Evolutionary conservation across 768 basidiomycete genomes (phyloP).

Genomic region (Termitomyces sp.): DNA sequence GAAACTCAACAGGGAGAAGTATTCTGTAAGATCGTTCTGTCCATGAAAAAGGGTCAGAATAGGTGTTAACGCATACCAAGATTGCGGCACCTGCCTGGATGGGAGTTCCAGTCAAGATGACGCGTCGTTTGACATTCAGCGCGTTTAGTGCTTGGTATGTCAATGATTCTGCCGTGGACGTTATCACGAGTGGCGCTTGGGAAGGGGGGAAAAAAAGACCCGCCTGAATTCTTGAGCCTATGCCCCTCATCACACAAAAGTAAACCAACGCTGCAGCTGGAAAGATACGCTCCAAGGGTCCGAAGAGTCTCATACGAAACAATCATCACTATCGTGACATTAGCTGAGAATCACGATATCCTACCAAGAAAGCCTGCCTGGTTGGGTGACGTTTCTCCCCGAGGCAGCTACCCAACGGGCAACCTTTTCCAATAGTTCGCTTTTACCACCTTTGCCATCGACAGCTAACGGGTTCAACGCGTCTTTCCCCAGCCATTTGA

Average conservation of each 20-base stretch:
- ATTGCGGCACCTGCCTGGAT: slow-evolving; percentile 59
- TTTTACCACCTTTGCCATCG: slow-evolving; percentile 89
- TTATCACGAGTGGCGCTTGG: not conserved
- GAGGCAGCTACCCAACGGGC: slow-evolving; percentile 86
- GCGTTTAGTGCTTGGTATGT: slow-evolving; percentile 83
- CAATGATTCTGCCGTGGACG: slow-evolving; percentile 59
- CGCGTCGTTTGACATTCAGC: slow-evolving; percentile 84
- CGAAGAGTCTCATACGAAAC: slow-evolving; percentile 97
- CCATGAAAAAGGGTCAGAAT: not conserved
- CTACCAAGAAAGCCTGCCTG: slow-evolving; percentile 49
- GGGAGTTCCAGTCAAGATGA: slow-evolving; percentile 92
- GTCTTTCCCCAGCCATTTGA: slow-evolving; percentile 93
- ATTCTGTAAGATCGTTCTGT: slow-evolving; percentile 91
- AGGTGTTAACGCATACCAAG: not conserved
- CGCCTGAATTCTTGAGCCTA: slow-evolving; percentile 92
- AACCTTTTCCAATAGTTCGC: slow-evolving; percentile 74
- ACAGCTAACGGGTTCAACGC: slow-evolving; percentile 81
- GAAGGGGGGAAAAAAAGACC: slow-evolving; percentile 3
- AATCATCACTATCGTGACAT: slow-evolving; percentile 79
- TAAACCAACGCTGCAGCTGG: slow-evolving; percentile 79
- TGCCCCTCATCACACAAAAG: slow-evolving; percentile 98
- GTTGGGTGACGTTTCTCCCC: slow-evolving; percentile 88
- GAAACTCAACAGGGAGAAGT: slow-evolving; percentile 90
- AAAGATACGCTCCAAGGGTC: slow-evolving; percentile 71
- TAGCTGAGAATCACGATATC: not conserved